Conservation (phyloP, 1,139 yeast genomes). For the Zygosaccharomyces sapae region DNA sequence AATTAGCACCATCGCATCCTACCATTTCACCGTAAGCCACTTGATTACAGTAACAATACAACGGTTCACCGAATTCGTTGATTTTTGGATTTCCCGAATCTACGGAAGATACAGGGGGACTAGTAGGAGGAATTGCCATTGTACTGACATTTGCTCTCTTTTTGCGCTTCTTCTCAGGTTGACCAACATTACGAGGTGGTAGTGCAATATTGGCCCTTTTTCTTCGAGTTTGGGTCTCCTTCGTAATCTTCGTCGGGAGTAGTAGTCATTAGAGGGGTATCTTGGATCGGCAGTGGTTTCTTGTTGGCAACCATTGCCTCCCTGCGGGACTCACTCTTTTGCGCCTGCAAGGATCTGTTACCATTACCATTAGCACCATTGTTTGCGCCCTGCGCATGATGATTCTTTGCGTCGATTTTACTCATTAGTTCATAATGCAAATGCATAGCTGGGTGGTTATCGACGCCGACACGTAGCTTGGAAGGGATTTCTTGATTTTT, state of each 20-base stretch:
- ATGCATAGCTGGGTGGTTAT: constrained; percentile 80
- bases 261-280: constrained; percentile 9
- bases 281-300: constrained; percentile 41
- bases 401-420: constrained; percentile 28
- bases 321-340: constrained; percentile 76
- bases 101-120: constrained; percentile 11
- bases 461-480: constrained; percentile 58
- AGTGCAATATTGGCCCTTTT: constrained; percentile 7
- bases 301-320: constrained; percentile 90
- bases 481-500: constrained; percentile 70
- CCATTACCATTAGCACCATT: constrained; percentile 9
- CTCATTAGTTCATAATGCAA: constrained; percentile 37
- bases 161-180: constrained; percentile 16
- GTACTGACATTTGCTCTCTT: constrained; percentile 17
- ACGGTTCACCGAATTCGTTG: constrained; percentile 51
- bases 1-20: constrained; percentile 93
- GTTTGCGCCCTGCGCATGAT: constrained; percentile 7
- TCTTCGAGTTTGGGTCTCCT: constrained; percentile 12
- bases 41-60: constrained; percentile 93
- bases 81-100: constrained; percentile 21
- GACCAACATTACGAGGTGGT: constrained; percentile 8
- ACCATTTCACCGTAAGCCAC: constrained; percentile 99
- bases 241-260: constrained; percentile 9
- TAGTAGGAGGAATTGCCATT: constrained; percentile 7
- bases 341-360: constrained; percentile 59